Base-by-base conservation (phyloP, 257 asterid species). In the Solanum neorickii region DNA sequence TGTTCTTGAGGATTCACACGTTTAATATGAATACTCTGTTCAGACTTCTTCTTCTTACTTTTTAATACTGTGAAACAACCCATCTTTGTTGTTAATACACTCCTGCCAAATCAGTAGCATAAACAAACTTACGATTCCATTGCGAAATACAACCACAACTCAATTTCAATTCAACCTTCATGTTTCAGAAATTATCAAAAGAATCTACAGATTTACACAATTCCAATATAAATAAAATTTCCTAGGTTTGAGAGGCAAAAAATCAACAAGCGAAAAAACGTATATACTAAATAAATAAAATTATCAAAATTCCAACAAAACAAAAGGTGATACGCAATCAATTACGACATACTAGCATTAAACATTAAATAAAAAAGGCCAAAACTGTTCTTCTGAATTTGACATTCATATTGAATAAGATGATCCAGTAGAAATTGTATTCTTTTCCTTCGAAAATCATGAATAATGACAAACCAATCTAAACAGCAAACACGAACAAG, bases 41-140 rank as follows among this genome's bases (percentile, higher is more conserved):
- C 95, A 5, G 91, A 65, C 89, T 92, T 93, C 91, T 96, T 94
- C 95, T 95, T 95, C 90, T 92, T 94, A 86, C 94, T 86, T 90
- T 91, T 95, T 52, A 93, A 90, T 21, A 93, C 97, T 1, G 96
- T 91, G 91, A 96, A 95, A 88, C 99, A 96, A 75, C 99, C 98
- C 99, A 96, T 95, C 65, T 86, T 91, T 91, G 77, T 16, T 84
- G 59, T 85, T 80, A 27, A 46, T 76, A 86, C 77, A 88, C 82
- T 89, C 92, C 93, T 89, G 92, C 70, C 83, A 84, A 87, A 47
- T 80, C 69, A 80, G 29, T 80, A 80, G 27, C 44, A 80, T 80
- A 29, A 44, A 77, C 25, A 27, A 25, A 78, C 84, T 78, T 46
- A 80, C 33, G 16, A 80, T 80, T 29, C 44, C 25, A 80, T 49